Evolutionary conservation across 495 filamentous ascomycete species (phyloP).

Genomic region (Hyaloscypha finlandica): DNA sequence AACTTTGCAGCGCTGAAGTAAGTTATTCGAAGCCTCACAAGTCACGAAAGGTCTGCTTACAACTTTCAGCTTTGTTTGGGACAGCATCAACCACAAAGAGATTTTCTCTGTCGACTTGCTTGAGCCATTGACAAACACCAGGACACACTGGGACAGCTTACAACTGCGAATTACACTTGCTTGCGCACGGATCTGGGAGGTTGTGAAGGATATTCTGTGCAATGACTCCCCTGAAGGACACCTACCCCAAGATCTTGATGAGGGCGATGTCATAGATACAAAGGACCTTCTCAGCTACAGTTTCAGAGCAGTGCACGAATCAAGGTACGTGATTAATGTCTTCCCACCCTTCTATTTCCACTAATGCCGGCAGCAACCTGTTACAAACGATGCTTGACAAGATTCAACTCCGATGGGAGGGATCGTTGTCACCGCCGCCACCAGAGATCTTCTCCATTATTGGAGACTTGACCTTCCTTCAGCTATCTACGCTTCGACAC

Average conservation of each 20-base stretch:
- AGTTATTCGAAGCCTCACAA: constrained; percentile 10
- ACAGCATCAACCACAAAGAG: constrained; percentile 13
- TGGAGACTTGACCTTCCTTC: constrained; percentile 72
- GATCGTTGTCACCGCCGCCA: constrained; percentile 41
- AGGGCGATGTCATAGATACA: constrained; percentile 66
- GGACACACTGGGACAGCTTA: constrained; percentile 27
- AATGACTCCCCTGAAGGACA: constrained; percentile 91
- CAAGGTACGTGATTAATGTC: constrained; percentile 58
- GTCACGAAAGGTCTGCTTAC: neutral
- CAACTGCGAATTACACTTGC: constrained; percentile 58
- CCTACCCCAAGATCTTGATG: constrained; percentile 70
- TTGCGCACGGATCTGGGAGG: constrained; percentile 69
- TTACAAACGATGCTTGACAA: constrained; percentile 56
- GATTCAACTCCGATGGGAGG: constrained; percentile 35
- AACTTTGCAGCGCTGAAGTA: constrained; percentile 67
- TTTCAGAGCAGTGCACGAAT: constrained; percentile 89
- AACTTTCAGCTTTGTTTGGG: constrained; percentile 26
- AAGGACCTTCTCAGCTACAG: constrained; percentile 91
- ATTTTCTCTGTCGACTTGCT: neutral
- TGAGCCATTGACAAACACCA: neutral
- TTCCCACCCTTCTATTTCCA: neutral
- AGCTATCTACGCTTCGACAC: constrained; percentile 82
- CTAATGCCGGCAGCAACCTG: constrained; percentile 46
- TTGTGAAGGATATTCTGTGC: constrained; percentile 76
- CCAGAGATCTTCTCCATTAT: constrained; percentile 52